Base-by-base conservation (phyloP, 1,139 yeast species). In the Petasospora fabianii region DNA sequence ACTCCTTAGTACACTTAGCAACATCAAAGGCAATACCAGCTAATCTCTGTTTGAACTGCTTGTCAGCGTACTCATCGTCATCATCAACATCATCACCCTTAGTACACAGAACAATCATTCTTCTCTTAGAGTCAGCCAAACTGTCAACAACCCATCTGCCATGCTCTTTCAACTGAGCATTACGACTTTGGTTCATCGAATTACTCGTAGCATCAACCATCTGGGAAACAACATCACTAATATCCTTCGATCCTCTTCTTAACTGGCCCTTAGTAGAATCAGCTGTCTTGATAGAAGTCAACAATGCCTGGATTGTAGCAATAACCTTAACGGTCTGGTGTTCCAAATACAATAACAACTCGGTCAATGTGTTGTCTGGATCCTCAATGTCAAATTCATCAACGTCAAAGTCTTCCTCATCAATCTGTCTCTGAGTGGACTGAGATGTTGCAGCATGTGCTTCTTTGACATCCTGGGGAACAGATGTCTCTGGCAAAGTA, bases 1-100 rank as follows among this genome's bases (percentile, higher is more conserved):
- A 73, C 61, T 90, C 97, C 60, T 90, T 90, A 11, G 97, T 90
- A 60, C 95, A 84, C 62, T 92, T 87, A 34, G 97, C 97, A 66
- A 90, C 86, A 59, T 92, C 97, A 65, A 88, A 92, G 17, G 96
- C 88, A 48, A 88, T 84, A 2, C 97, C 97, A 0, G 97, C 97
- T 49, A 92, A 75, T 51, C 97, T 75, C 64, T 90, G 97, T 62
- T 83, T 84, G 67, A 87, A 83, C 50, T 84, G 84, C 60, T 90
- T 85, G 59, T 88, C 95, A 5, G 97, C 96, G 58, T 75, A 80
- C 39, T 78, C 84, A 26, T 62, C 68, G 48, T 80, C 87, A 35
- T 69, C 72, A 46, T 73, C 50, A n/a, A n/a, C n/a, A 62, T 77
- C 67, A 54, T 11, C 59, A n/a, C 61, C 61, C 24, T 76, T 70